Percentiles rank a stretch among this genome's conserved stretches.
Conservation (phyloP, 805 yeast species). For the Kodamaea neixiangensis region DNA sequence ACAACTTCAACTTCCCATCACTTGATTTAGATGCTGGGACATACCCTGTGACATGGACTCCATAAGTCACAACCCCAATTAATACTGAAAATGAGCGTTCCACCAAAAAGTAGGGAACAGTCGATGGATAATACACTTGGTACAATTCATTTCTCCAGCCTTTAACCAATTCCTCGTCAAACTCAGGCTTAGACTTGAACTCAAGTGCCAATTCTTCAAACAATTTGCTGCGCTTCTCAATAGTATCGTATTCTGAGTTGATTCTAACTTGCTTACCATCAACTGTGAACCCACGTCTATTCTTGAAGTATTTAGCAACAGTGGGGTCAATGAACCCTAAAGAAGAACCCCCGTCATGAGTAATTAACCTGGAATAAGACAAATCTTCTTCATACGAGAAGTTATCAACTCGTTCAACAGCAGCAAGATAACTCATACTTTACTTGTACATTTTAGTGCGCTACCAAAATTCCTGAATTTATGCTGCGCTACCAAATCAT, state of each 20-base stretch:
- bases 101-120: conserved; percentile 60
- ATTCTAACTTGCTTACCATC: conserved; percentile 29
- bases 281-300: conserved; percentile 10
- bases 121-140: conserved; percentile 60
- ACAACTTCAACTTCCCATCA: conserved; percentile 51
- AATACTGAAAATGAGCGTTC: conserved; percentile 84
- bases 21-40: conserved; percentile 44
- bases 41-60: conserved; percentile 85
- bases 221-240: conserved; percentile 42
- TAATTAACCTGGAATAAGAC: conserved; percentile 23
- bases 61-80: conserved; percentile 86
- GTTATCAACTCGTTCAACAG: conserved; percentile 30
- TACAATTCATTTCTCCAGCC: conserved; percentile 92
- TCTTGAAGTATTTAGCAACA: conserved; percentile 24
- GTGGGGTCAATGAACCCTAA: conserved; percentile 32
- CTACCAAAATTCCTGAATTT: neutral
- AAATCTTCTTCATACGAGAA: conserved; percentile 23
- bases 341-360: conserved; percentile 30
- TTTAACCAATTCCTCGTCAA: conserved; percentile 33
- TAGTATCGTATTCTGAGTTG: conserved; percentile 26
- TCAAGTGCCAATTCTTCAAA: conserved; percentile 45
- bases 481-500: neutral
- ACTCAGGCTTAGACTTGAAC: conserved; percentile 37
- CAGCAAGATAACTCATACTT: conserved; percentile 4
- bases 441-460: neutral